Base-by-base conservation (phyloP, 371 early-diverging fungal species). In the Mortierella sp. region DNA sequence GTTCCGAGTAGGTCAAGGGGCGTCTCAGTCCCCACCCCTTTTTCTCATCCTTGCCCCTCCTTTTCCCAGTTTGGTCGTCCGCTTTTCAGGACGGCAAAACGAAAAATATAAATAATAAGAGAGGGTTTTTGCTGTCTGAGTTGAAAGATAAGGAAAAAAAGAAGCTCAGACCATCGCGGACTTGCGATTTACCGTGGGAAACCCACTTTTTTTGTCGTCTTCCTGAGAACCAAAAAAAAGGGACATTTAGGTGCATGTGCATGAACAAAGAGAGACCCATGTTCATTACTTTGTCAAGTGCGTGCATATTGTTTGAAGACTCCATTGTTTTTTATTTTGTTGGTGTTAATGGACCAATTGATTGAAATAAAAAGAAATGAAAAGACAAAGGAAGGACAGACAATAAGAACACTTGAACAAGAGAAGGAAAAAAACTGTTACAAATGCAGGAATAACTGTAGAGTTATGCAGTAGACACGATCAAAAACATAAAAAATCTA, bases 141-240 rank as follows among this genome's bases (percentile, higher is more conserved):
- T 58, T 58, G 14, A 58, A 58, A 34, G 58, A 58, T 58, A 58
- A 58, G 58, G 22, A 11, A 47, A 11, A 47, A 47, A 47, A 47
- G 22, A 26, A 34, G 58, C 58, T 58, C 58, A 58, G 58, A 58
- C 58, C 58, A 58, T 58, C 58, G 58, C 58, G 58, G 58, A 58
- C 58, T 58, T 29, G 13, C 19, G 58, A 58, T 58, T 34, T 34
- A 31, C 45, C 47, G 45, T 45, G 45, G 45, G 44, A 41, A 19
- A 34, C 44, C 40, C 6, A 29, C 29, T 44, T 11, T 2, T 66
- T 66, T 66, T 8, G 66, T 29, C 19, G 44, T 31, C 14, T n/a
- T 34, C 58, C 34, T 58, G 58, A 58, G 58, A 58, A 58, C 31
- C 31, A 45, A 45, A 19, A 14, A 53, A 29, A 14, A 45, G 45